Percentiles rank a stretch among this genome's conserved stretches.
Conservation (phyloP, 2,329 filamentous ascomycete genomes). For the Magnaporthales sp. region DNA sequence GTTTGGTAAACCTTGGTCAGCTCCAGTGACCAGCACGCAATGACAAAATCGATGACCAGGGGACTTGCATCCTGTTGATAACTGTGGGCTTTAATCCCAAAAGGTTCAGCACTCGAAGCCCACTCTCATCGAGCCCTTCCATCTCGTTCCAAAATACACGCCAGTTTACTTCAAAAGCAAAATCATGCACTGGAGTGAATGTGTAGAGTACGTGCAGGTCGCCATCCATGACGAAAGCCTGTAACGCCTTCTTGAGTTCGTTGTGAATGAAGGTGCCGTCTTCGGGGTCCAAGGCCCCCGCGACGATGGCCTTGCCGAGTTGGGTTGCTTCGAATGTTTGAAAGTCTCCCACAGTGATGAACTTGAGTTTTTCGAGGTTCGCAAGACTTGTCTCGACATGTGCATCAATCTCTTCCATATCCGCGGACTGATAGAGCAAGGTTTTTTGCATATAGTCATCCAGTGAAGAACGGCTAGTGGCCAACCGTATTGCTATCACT, state of each 20-base stretch:
- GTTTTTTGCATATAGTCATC: conserved; percentile 62
- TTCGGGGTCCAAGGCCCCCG: conserved; percentile 63
- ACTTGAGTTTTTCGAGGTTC: conserved; percentile 24
- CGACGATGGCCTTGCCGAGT: conserved; percentile 62
- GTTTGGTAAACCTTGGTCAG: conserved; percentile 11
- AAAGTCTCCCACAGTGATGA: conserved; percentile 41
- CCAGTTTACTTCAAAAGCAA: conserved; percentile 56
- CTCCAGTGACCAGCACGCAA: conserved; percentile 7
- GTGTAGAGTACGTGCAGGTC: conserved; percentile 74
- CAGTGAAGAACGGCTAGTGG: conserved; percentile 55
- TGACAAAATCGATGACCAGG: not conserved
- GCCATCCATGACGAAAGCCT: conserved; percentile 70
- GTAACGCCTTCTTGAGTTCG: conserved; percentile 58
- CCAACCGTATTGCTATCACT: conserved; percentile 58
- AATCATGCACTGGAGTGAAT: conserved; percentile 63
- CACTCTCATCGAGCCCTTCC: conserved; percentile 62
- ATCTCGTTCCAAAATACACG: conserved; percentile 63
- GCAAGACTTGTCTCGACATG: conserved; percentile 50
- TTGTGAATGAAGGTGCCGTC: conserved; percentile 66
- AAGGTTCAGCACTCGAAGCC: conserved; percentile 57
- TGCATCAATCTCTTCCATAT: conserved; percentile 35
- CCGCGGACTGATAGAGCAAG: conserved; percentile 51
- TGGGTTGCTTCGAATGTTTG: conserved; percentile 52
- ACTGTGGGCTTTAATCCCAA: conserved; percentile 60
- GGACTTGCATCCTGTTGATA: conserved; percentile 55